Evolutionary conservation across 176 grass and related monocot genomes (phyloP).

Genomic region (Eragrostis curvula): DNA sequence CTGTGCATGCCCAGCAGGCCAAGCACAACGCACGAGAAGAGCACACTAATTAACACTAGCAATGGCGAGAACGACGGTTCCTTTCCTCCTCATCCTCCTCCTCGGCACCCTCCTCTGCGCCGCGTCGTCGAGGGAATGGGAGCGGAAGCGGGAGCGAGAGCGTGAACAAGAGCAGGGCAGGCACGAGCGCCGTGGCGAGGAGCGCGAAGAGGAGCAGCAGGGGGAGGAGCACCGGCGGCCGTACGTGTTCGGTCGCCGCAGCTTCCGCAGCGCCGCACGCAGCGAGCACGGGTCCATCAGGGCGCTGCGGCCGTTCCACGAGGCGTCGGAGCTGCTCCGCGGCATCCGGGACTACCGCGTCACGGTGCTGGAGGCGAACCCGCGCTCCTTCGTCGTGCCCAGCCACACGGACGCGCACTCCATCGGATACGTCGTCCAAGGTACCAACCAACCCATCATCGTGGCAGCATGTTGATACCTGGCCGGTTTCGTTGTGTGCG

Average conservation of each 20-base stretch:
- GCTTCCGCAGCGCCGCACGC: slow-evolving; percentile 39
- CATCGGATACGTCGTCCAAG: slow-evolving; percentile 68
- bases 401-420: slow-evolving; percentile 62
- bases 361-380: slow-evolving; percentile 57
- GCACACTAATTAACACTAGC: not conserved
- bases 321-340: slow-evolving; percentile 59
- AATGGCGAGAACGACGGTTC: slow-evolving; percentile 46
- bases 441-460: not conserved
- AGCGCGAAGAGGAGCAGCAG: slow-evolving; percentile 3
- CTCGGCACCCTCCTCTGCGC: slow-evolving; percentile 43
- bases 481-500: not conserved
- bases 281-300: slow-evolving; percentile 60
- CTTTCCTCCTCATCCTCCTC: slow-evolving; percentile 46
- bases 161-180: slow-evolving; percentile 15
- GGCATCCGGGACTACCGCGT: slow-evolving; percentile 80
- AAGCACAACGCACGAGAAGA: not conserved
- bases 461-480: too few relatives aligned
- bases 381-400: slow-evolving; percentile 67
- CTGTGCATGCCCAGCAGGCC: not conserved
- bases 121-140: slow-evolving; percentile 37
- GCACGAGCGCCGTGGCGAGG: not conserved
- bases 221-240: slow-evolving; percentile 2
- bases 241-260: slow-evolving; percentile 63
- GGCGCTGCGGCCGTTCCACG: slow-evolving; percentile 56
- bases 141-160: slow-evolving; percentile 16